These are phyloP conservation scores for Fusarium sp. DNA, from an alignment of 2,329 filamentous ascomycete species.

Conservation along the genomic window DNA sequence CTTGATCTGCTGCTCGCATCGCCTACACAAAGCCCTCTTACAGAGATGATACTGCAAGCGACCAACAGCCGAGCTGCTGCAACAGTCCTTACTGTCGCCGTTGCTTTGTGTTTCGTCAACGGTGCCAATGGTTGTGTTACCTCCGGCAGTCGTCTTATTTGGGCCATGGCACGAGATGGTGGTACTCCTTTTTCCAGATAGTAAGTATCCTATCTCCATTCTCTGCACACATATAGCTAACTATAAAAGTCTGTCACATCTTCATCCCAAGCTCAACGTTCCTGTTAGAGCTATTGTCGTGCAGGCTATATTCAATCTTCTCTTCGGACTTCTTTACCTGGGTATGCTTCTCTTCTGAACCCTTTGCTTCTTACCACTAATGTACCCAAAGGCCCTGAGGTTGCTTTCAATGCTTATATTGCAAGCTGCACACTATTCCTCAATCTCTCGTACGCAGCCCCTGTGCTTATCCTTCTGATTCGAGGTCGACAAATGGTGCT, in stretches of 20 bases:
- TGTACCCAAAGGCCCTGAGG: slow-evolving; percentile 45
- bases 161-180: slow-evolving; percentile 57
- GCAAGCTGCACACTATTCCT: slow-evolving; percentile 57
- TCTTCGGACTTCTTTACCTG: slow-evolving; percentile 56
- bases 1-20: slow-evolving; percentile 48
- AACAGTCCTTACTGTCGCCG: slow-evolving; percentile 52
- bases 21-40: slow-evolving; percentile 55
- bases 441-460: slow-evolving; percentile 56
- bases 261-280: slow-evolving; percentile 51
- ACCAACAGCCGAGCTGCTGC: slow-evolving; percentile 52
- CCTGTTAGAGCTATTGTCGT: slow-evolving; percentile 53
- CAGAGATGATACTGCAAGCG: slow-evolving; percentile 55
- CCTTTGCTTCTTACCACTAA: not conserved
- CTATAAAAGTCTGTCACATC: slow-evolving; percentile 43
- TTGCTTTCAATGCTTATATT: slow-evolving; percentile 58
- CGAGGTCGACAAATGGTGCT: slow-evolving; percentile 47
- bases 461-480: slow-evolving; percentile 50
- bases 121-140: slow-evolving; percentile 56
- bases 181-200: slow-evolving; percentile 47
- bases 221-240: not conserved
- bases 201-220: not conserved
- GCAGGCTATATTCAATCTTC: slow-evolving; percentile 53
- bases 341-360: slow-evolving; percentile 16
- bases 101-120: slow-evolving; percentile 56
- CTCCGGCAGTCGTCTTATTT: slow-evolving; percentile 54